These are phyloP conservation scores for Asterophora lycoperdoides DNA, from an alignment of 768 basidiomycete species.

Conservation along the genomic window DNA sequence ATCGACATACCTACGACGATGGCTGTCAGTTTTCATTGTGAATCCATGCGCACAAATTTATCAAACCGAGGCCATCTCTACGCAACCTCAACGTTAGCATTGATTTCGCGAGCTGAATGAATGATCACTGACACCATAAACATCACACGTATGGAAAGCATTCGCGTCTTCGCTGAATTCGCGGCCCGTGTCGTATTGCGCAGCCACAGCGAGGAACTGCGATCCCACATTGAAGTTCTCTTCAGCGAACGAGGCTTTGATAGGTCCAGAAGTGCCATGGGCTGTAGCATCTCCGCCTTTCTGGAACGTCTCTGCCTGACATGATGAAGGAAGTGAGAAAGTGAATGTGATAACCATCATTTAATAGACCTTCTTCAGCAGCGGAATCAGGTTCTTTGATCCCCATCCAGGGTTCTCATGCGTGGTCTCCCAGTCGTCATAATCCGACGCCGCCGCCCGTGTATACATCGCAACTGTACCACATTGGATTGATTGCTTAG, in stretches of 20 bases:
- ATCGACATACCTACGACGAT: constrained; percentile 46
- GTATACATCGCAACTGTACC: constrained; percentile 48
- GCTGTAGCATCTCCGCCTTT: constrained; percentile 21
- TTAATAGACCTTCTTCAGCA: constrained; percentile 47
- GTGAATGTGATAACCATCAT: background rate
- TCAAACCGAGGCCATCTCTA: background rate
- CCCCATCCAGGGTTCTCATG: constrained; percentile 60
- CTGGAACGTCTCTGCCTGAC: constrained; percentile 40
- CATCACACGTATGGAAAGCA: constrained; percentile 37
- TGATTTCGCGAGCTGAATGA: background rate
- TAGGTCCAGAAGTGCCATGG: constrained; percentile 48
- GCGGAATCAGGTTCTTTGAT: constrained; percentile 50
- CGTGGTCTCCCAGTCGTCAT: constrained; percentile 55
- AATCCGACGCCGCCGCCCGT: constrained; percentile 58
- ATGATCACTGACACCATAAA: constrained; percentile 41
- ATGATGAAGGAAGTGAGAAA: background rate
- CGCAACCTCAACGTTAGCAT: background rate
- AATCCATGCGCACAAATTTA: background rate
- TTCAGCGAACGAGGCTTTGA: constrained; percentile 43
- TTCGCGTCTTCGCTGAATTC: constrained; percentile 43
- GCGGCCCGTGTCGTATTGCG: constrained; percentile 45
- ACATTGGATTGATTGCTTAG: background rate
- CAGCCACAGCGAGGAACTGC: constrained; percentile 45
- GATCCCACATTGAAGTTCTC: constrained; percentile 36
- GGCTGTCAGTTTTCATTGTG: background rate